Conservation (phyloP, 2,329 filamentous ascomycete genomes). For the Trichoderma pleuroti region DNA sequence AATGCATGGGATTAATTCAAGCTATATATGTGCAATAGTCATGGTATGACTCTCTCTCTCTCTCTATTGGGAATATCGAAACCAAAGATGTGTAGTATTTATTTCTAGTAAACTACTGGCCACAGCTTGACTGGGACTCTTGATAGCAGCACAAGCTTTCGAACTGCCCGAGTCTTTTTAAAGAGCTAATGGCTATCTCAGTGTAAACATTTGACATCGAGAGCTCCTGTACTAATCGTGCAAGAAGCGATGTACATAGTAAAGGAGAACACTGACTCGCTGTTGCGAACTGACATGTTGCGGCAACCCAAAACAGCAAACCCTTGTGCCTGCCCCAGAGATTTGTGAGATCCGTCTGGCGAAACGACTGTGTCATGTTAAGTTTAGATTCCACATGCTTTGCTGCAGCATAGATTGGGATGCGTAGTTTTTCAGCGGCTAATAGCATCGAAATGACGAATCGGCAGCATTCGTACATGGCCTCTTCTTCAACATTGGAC, state of each 20-base stretch:
- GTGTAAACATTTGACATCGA: not conserved
- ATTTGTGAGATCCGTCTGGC: not conserved
- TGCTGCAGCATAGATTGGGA: not conserved
- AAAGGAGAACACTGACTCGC: not conserved
- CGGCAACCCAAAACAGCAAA: not conserved
- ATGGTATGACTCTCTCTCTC: not conserved
- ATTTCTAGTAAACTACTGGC: not conserved
- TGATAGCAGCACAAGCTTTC: not conserved
- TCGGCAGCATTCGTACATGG: not conserved
- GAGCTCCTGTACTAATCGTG: not conserved
- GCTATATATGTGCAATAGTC: not conserved
- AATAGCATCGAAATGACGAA: not conserved
- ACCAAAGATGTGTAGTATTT: not conserved
- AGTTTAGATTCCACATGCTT: not conserved
- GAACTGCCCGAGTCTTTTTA: not conserved
- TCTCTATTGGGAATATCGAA: not conserved
- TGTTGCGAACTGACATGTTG: not conserved
- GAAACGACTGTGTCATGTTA: not conserved
- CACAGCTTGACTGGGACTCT: not conserved
- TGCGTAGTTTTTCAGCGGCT: not conserved
- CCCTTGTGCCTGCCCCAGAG: not conserved
- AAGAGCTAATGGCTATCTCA: not conserved
- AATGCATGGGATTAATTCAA: no score
- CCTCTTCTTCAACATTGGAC: not conserved
- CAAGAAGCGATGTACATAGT: not conserved